phyloP scores from a whole-genome alignment of 345 rosid genomes.

The Salix purpurea region DNA sequence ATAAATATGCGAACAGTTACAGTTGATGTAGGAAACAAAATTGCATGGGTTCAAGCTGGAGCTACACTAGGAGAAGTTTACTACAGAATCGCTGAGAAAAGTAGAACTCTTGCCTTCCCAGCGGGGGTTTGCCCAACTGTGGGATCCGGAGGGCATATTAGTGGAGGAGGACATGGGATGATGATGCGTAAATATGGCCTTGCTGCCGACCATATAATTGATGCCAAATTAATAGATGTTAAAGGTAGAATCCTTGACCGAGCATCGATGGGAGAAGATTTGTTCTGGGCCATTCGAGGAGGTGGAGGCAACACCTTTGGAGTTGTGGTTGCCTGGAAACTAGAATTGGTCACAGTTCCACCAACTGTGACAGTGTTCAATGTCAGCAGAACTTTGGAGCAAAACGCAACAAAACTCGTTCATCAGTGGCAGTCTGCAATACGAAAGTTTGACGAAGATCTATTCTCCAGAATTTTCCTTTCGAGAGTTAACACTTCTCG shows the following conservation, averaged over 20 bases:
- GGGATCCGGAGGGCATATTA: slow-evolving; percentile 25
- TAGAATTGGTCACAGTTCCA: slow-evolving; percentile 13
- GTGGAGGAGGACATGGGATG: slow-evolving; percentile 18
- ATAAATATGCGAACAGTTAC: slow-evolving; percentile 6
- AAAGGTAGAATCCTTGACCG: slow-evolving; percentile 9
- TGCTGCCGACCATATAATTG: slow-evolving; percentile 15
- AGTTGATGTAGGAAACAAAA: not conserved
- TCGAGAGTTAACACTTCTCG: not conserved
- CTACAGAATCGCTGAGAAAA: slow-evolving; percentile 9
- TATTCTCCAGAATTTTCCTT: not conserved
- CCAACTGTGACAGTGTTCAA: slow-evolving; percentile 1
- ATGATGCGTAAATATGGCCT: slow-evolving; percentile 17
- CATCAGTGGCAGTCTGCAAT: slow-evolving; percentile 8
- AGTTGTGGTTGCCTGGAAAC: slow-evolving; percentile 6
- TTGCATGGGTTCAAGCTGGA: slow-evolving; percentile 26
- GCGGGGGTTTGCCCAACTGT: slow-evolving; percentile 16
- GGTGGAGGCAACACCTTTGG: slow-evolving; percentile 21
- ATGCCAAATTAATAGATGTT: slow-evolving; percentile 6
- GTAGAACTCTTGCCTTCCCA: slow-evolving; percentile 13
- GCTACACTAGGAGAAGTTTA: slow-evolving; percentile 16
- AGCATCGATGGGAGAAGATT: slow-evolving; percentile 11
- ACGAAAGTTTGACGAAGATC: not conserved
- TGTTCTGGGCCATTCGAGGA: slow-evolving; percentile 18
- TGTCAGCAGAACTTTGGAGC: not conserved
- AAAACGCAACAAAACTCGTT: not conserved